These are phyloP conservation scores for Extremus antarcticus DNA, from an alignment of 495 filamentous ascomycete species.

Conservation along the genomic window DNA sequence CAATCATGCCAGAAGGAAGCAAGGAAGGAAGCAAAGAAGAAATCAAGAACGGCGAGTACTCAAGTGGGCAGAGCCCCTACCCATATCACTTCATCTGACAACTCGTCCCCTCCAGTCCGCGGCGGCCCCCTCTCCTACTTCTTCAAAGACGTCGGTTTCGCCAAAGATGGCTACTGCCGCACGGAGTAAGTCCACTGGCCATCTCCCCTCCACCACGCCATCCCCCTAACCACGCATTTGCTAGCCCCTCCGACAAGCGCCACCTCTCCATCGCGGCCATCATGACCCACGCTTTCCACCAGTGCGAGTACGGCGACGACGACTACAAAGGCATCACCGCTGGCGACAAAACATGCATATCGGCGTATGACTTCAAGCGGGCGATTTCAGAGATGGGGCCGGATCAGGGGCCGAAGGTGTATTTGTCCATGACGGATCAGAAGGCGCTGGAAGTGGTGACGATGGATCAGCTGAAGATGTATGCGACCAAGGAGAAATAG, in stretches of 20 bases:
- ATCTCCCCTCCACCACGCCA: too few species aligned
- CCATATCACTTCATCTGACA: background rate
- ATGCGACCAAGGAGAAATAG: slow-evolving; percentile 3
- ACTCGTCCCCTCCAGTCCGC: background rate
- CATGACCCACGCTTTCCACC: slow-evolving; percentile 6
- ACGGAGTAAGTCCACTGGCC: background rate
- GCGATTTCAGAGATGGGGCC: slow-evolving; percentile 3
- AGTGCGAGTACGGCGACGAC: slow-evolving; percentile 6
- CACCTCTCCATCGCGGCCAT: slow-evolving; percentile 8
- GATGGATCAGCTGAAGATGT: background rate
- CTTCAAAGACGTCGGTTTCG: background rate
- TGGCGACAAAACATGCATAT: slow-evolving; percentile 1
- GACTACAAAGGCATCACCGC: slow-evolving; percentile 7
- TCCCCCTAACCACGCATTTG: too few species aligned
- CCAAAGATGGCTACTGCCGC: slow-evolving; percentile 6
- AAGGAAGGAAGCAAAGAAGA: too few species aligned
- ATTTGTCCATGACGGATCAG: background rate
- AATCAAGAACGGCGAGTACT: background rate
- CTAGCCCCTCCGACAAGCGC: too few species aligned
- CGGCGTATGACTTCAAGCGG: slow-evolving; percentile 6
- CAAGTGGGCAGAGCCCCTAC: background rate
- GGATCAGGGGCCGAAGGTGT: slow-evolving; percentile 1
- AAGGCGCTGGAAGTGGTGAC: slow-evolving; percentile 6
- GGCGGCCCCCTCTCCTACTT: slow-evolving; percentile 1
- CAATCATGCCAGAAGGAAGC: too few species aligned